Evolutionary conservation across 768 basidiomycete genomes (phyloP), one percentile per base, ranked within the genome.

Genomic region (Tylopilus cervinicoccineus): DNA sequence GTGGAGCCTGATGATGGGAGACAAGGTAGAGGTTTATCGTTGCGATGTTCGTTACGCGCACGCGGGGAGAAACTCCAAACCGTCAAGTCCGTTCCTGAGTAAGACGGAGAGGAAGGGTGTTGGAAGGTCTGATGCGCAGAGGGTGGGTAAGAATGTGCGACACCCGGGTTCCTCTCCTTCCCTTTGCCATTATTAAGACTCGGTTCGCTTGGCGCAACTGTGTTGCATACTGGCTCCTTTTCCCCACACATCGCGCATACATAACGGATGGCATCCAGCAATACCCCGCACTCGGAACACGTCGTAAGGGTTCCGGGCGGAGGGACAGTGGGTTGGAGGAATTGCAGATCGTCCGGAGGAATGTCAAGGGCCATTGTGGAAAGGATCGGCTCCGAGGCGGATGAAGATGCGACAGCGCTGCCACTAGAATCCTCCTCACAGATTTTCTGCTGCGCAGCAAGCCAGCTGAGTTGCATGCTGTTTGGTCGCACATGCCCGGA

Each of bases 201-300:
- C 23, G 51, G 55, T 38, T 51, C 54, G 26, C 43, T 53, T 24
- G 39, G 33, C 10, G 20, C 26, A 19, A 50, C 41, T 52, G 46
- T 49, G 52, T 42, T 52, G 52, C 50, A 36, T 5, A 64, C 59
- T 6, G 86, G 79, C 39, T 75, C 68, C 63, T 84, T 89, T 67
- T 89, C 87, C 9, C 91, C 92, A 58, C 93, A 95, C 20, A 83
- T 86, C 5, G 84, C 77, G 60, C 94, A 97, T 13, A 94, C 84
- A 64, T 97, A 96, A 38, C 90, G 83, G 63, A 95, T 81, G n/a
- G 80, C 77, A 43, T 91, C 86, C 17, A 97, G 71, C 6, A 82
- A 59, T 0, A 75, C 65, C 13, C 86, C 86, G 57, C 94, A 97
- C 38, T 80, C 79, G 1, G 91, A 93, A 66, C 94, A 97, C 41